Evolutionary conservation across 2,329 filamentous ascomycete species (phyloP).

Genomic region (Cadophora malorum): DNA sequence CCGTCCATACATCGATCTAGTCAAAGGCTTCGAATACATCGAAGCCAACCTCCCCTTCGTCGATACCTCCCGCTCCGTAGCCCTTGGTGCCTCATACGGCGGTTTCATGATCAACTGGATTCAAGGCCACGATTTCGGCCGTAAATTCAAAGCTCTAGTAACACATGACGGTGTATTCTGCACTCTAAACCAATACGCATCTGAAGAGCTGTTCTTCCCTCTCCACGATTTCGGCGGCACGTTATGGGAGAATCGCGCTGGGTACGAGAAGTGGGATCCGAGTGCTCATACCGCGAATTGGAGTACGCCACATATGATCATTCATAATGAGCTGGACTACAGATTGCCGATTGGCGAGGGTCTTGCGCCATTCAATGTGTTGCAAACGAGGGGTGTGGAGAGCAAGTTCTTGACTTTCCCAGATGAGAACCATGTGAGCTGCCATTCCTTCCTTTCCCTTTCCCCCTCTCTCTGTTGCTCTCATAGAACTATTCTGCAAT

Average conservation of each 20-base stretch:
- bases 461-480: too few species aligned
- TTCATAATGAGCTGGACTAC: slow-evolving; percentile 92
- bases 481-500: too few species aligned
- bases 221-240: slow-evolving; percentile 69
- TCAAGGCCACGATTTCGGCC: slow-evolving; percentile 82
- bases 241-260: slow-evolving; percentile 60
- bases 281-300: slow-evolving; percentile 57
- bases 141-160: slow-evolving; percentile 86
- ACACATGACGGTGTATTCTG: slow-evolving; percentile 89
- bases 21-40: slow-evolving; percentile 78
- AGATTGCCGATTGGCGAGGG: slow-evolving; percentile 85
- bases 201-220: slow-evolving; percentile 74
- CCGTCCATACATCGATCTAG: slow-evolving; percentile 82
- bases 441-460: neutral
- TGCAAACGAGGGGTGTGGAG: slow-evolving; percentile 66
- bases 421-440: slow-evolving; percentile 67
- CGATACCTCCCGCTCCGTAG: slow-evolving; percentile 73
- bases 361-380: slow-evolving; percentile 66
- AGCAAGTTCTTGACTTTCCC: slow-evolving; percentile 70
- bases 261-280: slow-evolving; percentile 75
- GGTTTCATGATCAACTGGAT: slow-evolving; percentile 88
- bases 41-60: slow-evolving; percentile 69
- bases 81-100: slow-evolving; percentile 76
- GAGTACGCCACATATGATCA: slow-evolving; percentile 83
- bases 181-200: slow-evolving; percentile 67